Conservation (phyloP, 208 protist species). For the Trypanosoma rangeli region DNA sequence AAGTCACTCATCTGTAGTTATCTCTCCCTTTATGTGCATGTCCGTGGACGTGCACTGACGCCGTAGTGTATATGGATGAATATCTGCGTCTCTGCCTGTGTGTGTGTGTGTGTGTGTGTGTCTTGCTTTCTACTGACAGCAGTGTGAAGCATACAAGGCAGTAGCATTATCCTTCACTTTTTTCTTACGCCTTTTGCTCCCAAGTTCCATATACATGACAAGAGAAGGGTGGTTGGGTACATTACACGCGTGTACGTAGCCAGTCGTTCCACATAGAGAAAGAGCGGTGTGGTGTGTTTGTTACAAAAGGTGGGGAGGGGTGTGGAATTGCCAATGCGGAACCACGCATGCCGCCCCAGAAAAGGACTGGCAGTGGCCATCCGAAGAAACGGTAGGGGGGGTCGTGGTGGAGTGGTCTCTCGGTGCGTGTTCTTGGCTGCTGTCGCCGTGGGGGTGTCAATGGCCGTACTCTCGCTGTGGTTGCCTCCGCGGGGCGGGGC, state of each 20-base stretch:
- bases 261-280: too few species aligned
- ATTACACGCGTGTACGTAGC: not conserved
- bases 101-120: slow-evolving; percentile 18
- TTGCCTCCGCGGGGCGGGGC: not conserved
- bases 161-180: not conserved
- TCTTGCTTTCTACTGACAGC: not conserved
- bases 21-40: too few species aligned
- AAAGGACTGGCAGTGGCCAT: not conserved
- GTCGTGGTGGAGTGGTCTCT: too few species aligned
- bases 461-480: not conserved
- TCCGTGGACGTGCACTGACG: too few species aligned
- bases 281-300: too few species aligned
- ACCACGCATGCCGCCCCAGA: not conserved
- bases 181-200: not conserved
- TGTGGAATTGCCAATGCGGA: not conserved
- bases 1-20: too few species aligned
- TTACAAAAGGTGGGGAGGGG: not conserved
- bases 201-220: not conserved
- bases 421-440: too few species aligned
- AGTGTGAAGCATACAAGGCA: not conserved
- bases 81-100: not conserved
- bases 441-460: not conserved
- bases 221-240: not conserved
- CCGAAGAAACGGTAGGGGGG: too few species aligned
- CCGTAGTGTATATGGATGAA: too few species aligned